These are phyloP conservation scores for Cichorium intybus DNA, from an alignment of 140 eudicot genomes.

Conservation along the genomic window DNA sequence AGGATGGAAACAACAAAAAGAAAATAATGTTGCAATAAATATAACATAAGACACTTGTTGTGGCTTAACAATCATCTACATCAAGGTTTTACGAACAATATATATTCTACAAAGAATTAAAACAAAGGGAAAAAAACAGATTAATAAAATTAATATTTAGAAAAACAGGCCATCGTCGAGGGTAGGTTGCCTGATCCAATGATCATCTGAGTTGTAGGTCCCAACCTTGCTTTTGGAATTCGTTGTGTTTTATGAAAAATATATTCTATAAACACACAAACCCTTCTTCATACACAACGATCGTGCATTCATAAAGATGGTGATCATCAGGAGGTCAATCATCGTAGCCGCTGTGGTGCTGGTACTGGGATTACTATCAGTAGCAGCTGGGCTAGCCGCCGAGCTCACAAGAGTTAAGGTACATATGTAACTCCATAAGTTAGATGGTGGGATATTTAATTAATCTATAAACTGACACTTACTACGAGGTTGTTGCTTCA, in stretches of 20 bases:
- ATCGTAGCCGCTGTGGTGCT: slow-evolving; percentile 17
- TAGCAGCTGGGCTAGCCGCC: slow-evolving; percentile 23
- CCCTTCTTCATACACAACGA: neutral
- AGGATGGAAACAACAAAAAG: too few relatives aligned
- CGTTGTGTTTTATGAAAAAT: slow-evolving; percentile 4
- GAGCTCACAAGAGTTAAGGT: slow-evolving; percentile 28
- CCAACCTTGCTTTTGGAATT: neutral
- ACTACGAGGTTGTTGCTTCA: neutral
- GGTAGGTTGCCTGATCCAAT: neutral
- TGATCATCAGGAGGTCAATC: slow-evolving; percentile 8
- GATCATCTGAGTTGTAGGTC: neutral
- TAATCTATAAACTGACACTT: neutral
- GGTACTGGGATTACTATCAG: slow-evolving; percentile 21
- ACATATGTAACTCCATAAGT: neutral
- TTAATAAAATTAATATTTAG: neutral
- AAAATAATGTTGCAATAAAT: neutral
- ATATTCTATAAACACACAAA: neutral
- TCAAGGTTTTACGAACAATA: neutral
- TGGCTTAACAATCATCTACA: neutral
- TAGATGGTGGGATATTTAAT: neutral
- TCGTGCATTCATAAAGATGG: neutral
- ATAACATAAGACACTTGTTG: neutral
- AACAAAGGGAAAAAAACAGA: neutral
- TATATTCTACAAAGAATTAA: neutral
- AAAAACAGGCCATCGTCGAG: neutral